These are phyloP conservation scores for Lagenidium sp. DNA, from an alignment of 352 stramenopile species.

Conservation along the genomic window DNA sequence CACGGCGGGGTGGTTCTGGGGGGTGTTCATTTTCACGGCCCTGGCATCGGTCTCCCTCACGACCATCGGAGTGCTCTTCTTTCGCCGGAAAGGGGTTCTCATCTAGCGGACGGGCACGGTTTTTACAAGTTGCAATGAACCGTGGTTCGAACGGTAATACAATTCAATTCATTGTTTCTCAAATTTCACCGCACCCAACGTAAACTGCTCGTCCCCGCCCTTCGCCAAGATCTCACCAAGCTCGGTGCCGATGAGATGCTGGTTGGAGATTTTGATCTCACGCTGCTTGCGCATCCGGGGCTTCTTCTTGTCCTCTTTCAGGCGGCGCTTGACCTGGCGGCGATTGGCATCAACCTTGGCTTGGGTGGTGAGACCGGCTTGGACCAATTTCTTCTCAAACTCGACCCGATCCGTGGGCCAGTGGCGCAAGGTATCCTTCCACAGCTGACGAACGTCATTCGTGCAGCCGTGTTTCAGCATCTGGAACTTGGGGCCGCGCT, in stretches of 20 bases:
- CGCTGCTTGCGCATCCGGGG: constrained; percentile 70
- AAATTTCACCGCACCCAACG: constrained; percentile 74
- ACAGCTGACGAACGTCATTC: constrained; percentile 81
- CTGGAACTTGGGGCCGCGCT: constrained; percentile 61
- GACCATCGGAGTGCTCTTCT: constrained; percentile 31
- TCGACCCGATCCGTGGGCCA: constrained; percentile 69
- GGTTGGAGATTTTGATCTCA: constrained; percentile 87
- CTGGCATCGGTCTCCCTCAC: constrained; percentile 31
- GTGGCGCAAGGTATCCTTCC: constrained; percentile 60
- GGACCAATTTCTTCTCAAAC: constrained; percentile 75
- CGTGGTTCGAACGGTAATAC: neutral
- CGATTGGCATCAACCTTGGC: constrained; percentile 75
- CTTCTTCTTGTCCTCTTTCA: constrained; percentile 82
- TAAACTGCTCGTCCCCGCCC: constrained; percentile 68
- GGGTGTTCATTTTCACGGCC: constrained; percentile 27
- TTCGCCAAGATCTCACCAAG: constrained; percentile 78
- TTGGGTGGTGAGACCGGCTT: constrained; percentile 73
- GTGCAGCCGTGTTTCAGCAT: constrained; percentile 79
- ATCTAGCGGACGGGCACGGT: constrained; percentile 9
- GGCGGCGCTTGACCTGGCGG: constrained; percentile 64
- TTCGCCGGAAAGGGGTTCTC: constrained; percentile 39
- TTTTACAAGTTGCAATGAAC: neutral
- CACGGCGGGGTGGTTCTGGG: constrained; percentile 37
- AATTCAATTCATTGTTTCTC: constrained; percentile 63
- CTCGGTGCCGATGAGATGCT: constrained; percentile 81